Percentiles rank a stretch among this genome's conserved stretches.
Conservation (phyloP, 257 asterid genomes). For the Vinca minor region DNA sequence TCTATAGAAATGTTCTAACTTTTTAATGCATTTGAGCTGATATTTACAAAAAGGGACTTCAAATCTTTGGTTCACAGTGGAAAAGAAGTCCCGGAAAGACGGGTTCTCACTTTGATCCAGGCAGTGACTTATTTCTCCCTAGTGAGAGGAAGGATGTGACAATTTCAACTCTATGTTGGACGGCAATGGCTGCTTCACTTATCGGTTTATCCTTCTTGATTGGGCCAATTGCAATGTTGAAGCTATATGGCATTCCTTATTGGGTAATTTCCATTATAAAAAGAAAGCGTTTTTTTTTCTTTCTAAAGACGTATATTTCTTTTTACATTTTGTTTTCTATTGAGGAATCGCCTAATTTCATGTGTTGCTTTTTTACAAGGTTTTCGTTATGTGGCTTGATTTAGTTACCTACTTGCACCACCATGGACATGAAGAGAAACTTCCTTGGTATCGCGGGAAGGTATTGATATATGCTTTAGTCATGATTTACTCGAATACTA, state of each 20-base stretch:
- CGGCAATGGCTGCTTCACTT: constrained; percentile 73
- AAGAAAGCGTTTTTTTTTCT: too few species aligned
- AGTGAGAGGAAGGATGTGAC: constrained; percentile 70
- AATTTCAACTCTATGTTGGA: constrained; percentile 81
- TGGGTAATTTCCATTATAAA: constrained; percentile 46
- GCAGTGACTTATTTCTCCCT: constrained; percentile 70
- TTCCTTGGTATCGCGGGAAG: constrained; percentile 50
- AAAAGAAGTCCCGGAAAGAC: constrained; percentile 81
- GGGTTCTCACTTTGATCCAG: constrained; percentile 86
- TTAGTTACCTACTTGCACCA: constrained; percentile 43
- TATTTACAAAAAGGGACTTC: too few species aligned
- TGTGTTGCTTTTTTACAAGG: too few species aligned
- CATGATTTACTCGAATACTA: too few species aligned
- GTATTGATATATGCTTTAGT: too few species aligned
- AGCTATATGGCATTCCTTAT: constrained; percentile 82
- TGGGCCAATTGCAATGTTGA: constrained; percentile 72
- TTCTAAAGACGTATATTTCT: too few species aligned
- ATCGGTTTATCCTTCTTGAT: constrained; percentile 61
- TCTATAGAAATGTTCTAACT: too few species aligned
- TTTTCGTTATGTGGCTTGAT: constrained; percentile 41
- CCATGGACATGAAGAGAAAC: constrained; percentile 44
- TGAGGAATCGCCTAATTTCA: too few species aligned
- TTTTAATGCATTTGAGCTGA: too few species aligned
- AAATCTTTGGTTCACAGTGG: constrained; percentile 84
- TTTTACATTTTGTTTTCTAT: neutral